Evolutionary conservation across 495 filamentous ascomycete species (phyloP).

Genomic region (Cetradonia linearis): DNA sequence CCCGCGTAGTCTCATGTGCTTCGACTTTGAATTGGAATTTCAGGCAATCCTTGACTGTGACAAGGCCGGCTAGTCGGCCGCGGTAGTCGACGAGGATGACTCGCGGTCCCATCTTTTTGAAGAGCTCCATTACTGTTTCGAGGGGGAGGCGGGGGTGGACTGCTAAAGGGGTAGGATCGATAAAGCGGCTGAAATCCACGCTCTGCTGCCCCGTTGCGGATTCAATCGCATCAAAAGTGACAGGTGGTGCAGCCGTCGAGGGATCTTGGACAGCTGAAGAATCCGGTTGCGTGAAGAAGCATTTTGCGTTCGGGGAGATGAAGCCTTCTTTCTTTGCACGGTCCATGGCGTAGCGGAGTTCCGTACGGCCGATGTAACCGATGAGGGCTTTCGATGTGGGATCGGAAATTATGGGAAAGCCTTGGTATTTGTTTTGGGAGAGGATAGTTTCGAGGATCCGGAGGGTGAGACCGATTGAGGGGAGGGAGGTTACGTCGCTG

Average conservation of each 20-base stretch:
- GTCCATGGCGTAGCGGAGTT: conserved; percentile 87
- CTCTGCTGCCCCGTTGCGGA: conserved; percentile 44
- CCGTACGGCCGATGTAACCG: conserved; percentile 91
- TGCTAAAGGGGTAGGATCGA: conserved; percentile 81
- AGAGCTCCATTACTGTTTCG: conserved; percentile 97
- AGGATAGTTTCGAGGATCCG: conserved; percentile 65
- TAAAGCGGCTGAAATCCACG: conserved; percentile 78
- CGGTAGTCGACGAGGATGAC: conserved; percentile 89
- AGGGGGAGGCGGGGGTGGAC: conserved; percentile 86
- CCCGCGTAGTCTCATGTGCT: conserved; percentile 64
- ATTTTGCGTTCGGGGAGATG: conserved; percentile 57
- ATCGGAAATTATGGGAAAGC: conserved; percentile 87
- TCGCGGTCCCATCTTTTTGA: conserved; percentile 94
- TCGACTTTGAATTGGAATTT: conserved; percentile 98
- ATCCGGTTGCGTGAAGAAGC: conserved; percentile 67
- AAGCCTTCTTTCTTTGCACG: conserved; percentile 66
- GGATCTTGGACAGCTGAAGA: conserved; percentile 32
- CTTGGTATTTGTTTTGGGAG: conserved; percentile 76
- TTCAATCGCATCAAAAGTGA: conserved; percentile 57
- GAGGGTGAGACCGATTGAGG: conserved; percentile 63
- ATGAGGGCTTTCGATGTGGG: conserved; percentile 57
- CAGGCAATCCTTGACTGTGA: conserved; percentile 94
- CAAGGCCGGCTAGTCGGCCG: conserved; percentile 69
- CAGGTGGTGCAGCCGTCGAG: conserved; percentile 33
- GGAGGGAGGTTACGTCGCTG: conserved; percentile 60